These are phyloP conservation scores for Fagopyrum esculentum DNA, from an alignment of 148 eudicot species.

Conservation along the genomic window DNA sequence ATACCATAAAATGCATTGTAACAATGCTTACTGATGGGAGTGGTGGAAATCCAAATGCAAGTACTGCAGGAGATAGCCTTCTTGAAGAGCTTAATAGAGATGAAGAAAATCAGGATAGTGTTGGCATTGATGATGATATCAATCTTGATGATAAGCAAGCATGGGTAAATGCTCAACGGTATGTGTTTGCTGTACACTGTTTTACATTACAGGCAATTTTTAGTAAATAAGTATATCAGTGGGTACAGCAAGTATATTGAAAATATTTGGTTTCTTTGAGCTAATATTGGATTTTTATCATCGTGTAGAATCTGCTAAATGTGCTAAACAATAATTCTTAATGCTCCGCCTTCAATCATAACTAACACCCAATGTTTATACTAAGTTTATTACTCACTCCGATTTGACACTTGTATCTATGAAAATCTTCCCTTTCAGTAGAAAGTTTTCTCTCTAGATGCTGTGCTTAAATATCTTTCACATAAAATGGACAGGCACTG, in stretches of 20 bases:
- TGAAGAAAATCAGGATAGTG: slow-evolving; percentile 83
- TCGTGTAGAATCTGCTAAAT: neutral
- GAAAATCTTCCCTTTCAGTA: neutral
- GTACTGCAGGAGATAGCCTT: slow-evolving; percentile 83
- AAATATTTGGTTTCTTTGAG: neutral
- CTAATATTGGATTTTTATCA: neutral
- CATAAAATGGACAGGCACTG: neutral
- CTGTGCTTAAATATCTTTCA: neutral
- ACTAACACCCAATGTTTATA: neutral
- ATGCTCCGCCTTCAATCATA: neutral
- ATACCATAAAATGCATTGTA: slow-evolving; percentile 92
- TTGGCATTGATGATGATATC: slow-evolving; percentile 60
- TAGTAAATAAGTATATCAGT: neutral
- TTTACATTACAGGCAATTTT: neutral
- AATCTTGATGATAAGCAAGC: slow-evolving; percentile 84
- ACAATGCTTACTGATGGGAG: slow-evolving; percentile 99
- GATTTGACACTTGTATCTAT: neutral
- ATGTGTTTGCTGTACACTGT: slow-evolving; percentile 18
- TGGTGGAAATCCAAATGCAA: slow-evolving; percentile 66
- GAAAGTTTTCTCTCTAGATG: neutral
- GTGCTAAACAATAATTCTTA: neutral
- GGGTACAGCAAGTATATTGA: neutral
- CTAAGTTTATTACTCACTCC: neutral
- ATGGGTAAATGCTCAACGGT: slow-evolving; percentile 83
- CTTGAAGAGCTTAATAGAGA: slow-evolving; percentile 97